Evolutionary conservation across 1,284 basidiomycete genomes (phyloP), one percentile per base, ranked within the genome.

Genomic region (Termitomyces sp.): DNA sequence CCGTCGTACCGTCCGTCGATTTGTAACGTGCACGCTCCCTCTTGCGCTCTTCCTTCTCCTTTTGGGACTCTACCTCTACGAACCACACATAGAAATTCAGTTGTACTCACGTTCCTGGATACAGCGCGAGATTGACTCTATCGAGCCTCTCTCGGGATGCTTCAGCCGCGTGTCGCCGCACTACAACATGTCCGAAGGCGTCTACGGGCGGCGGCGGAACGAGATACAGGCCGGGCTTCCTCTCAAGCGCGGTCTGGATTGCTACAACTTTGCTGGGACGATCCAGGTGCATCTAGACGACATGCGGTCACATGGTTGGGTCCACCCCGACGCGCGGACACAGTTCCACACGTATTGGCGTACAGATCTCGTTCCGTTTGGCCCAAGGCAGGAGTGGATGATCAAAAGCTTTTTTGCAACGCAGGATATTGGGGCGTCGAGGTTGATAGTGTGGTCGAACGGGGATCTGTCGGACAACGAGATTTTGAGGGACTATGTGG

Each of bases 311-410:
- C 40, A 38, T n/a, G 63, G 50, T 62, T 53, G 64, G 46, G 59
- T 76, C 10, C 61, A 67, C 8, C 65, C 72, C 15, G 73, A 80
- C 46, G 70, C 80, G 55, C 75, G 80, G 15, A 79, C 80, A 3
- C 79, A 83, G 52, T 94, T 83, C 67, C 94, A 97, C 70, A 89
- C 92, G 0, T 96, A 95, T 67, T 96, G 94, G 93, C 80, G 93
- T 10, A 79, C 79, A 36, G 94, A 97, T 71, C 82, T 97, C 39
- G 81, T 82, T 1, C 76, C 84, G 0, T 88, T 97, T 61, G 83
- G 82, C 2, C 77, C 80, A 46, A 80, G 94, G 17, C 94, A 98
- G 67, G 88, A 92, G 59, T 86, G 83, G 70, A 91, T 94, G 76
- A 78, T 98, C 65, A 87, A 88, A 64, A 91, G 90, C 0, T 94